These are phyloP conservation scores for Sporothrix globosa DNA, from an alignment of 2,329 filamentous ascomycete species.

Conservation along the genomic window DNA sequence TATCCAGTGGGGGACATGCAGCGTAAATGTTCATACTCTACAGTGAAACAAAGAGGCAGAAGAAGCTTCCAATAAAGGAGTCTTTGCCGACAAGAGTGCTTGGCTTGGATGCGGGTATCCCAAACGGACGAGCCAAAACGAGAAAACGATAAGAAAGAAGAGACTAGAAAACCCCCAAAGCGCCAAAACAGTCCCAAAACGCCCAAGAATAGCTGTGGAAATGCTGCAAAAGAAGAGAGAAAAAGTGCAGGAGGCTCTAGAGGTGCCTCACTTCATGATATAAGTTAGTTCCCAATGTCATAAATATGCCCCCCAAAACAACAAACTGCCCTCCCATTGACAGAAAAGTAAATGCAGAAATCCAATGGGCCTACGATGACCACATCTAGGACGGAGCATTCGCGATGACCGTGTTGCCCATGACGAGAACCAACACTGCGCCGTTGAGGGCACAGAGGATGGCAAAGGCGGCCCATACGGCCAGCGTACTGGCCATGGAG, in stretches of 20 bases:
- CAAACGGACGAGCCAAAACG: conserved; percentile 15
- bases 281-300: conserved; percentile 9
- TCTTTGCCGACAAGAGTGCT: conserved; percentile 6
- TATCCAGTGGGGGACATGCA: background rate
- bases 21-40: background rate
- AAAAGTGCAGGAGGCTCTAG: background rate
- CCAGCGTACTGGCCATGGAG: conserved; percentile 49
- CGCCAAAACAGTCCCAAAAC: background rate
- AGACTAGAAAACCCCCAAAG: conserved; percentile 1
- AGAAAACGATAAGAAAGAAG: conserved; percentile 1
- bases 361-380: background rate
- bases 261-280: background rate
- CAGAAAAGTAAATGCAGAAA: background rate
- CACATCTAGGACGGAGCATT: background rate
- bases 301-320: background rate
- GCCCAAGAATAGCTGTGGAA: background rate
- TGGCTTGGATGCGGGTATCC: conserved; percentile 23
- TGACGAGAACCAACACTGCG: conserved; percentile 56
- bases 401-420: conserved; percentile 43
- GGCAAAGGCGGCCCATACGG: conserved; percentile 51
- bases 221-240: background rate
- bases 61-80: conserved; percentile 3
- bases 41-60: background rate
- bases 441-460: conserved; percentile 55
- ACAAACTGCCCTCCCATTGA: background rate